Evolutionary conservation across 345 rosid genomes (phyloP), one percentile per base, ranked within the genome.

Genomic region (Salix viminalis): DNA sequence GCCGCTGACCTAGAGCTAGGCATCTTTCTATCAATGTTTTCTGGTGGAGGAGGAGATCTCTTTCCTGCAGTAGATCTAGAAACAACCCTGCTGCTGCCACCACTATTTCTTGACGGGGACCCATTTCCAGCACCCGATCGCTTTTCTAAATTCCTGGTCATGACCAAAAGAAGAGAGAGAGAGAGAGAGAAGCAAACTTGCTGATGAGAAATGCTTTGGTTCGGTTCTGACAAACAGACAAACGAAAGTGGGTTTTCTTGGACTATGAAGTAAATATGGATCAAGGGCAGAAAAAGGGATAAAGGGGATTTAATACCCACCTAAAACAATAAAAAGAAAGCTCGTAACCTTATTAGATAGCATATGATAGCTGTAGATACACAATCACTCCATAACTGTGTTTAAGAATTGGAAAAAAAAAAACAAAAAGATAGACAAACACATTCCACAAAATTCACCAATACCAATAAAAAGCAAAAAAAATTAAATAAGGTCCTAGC

Each of bases 61-160:
- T 87, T 90, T 36, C 80, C 86, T 0, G 76, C 82, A 5, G 79
- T 67, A 83, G 90, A 87, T 90, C 92, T 90, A 50, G 92, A 85
- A 54, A 78, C 83, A 77, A 77, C 81, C 67, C 88, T 79, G 62
- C 69, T 60, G 62, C 76, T 79, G 19, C 82, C 81, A 66, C 48
- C 80, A 76, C 75, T 79, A 69, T 86, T 82, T 69, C 87, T 81
- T 16, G 90, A 80, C 62, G 89, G 89, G 70, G 88, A 88, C 75
- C 88, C 89, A 85, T 76, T 90, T 64, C 77, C 77, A 71, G 84
- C 77, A 42, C 50, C 75, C 7, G 84, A 78, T 75, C 84, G 84
- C 75, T 87, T 90, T 79, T 89, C 92, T 74, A 84, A 77, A 83
- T 78, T 89, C 88, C 94, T 90, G 89, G 80, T 82, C 90, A 82